Base-by-base conservation (phyloP, 179 eudicot genomes). In the Silene coronaria region DNA sequence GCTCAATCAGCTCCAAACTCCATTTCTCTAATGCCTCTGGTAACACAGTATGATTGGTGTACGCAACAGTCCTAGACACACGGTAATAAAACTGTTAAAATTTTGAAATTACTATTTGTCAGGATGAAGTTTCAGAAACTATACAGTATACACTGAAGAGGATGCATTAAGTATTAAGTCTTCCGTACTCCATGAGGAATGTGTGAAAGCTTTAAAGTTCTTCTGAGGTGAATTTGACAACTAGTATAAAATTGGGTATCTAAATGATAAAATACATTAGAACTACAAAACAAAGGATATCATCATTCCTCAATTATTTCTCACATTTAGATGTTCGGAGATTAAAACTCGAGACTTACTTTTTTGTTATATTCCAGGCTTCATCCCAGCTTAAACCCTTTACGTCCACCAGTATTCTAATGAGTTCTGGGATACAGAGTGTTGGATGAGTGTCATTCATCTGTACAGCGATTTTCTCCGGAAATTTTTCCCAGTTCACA, bases 371-470 rank as follows among this genome's bases (percentile, higher is more conserved):
- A 70, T 70, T 79, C 98, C 98, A 93, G 60, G 98, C 93, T 85
- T 83, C 83, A 55, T 83, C 83, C 97, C 97, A 93, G 76, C 79
- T 87, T 82, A 93, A 69, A 71, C 96, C 93, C 83, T 93, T 90
- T 79, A 93, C 66, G 78, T 93, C 98, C 81, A 93, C 82, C 79
- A 93, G 79, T 82, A 93, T 87, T 83, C 98, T 88, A 69, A 93
- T 81, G 78, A 93, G 88, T 84, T 93, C 98, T 3, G 98, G 98
- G 22, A 93, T 93, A 79, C 98, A 93, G 24, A 93, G 91, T 76
- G 98, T 93, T 51, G 98, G 98, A 77, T 93, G 97, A 26, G 98
- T 93, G 79, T 93, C 98, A 80, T 93, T 93, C 98, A 93, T 93
- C 85, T 93, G 98, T 70, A 93, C 97, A 2, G 98, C 98, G 71